phyloP scores from a whole-genome alignment of 225 moss, liverwort and hornwort genomes.

The Pleurozium schreberi region DNA sequence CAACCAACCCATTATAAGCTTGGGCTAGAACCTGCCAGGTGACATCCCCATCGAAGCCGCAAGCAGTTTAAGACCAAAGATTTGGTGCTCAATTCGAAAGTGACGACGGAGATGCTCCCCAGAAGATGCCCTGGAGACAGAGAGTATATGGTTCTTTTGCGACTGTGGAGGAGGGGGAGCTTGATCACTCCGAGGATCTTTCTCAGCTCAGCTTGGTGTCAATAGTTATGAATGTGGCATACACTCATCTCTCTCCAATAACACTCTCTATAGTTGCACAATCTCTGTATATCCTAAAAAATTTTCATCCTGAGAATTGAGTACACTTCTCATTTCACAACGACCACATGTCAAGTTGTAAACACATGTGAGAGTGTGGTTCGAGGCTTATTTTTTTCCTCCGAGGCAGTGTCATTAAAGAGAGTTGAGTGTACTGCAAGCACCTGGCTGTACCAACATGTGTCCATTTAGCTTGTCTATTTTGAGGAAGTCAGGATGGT shows the following conservation, averaged over 20 bases:
- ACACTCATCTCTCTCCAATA: not conserved
- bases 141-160: not conserved
- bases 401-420: not conserved
- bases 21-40: slow-evolving; percentile 9
- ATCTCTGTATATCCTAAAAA: no score
- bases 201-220: not conserved
- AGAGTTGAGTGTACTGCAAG: not conserved
- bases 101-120: not conserved
- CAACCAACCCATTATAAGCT: slow-evolving; percentile 11
- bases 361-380: not conserved
- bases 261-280: not conserved
- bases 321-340: not conserved
- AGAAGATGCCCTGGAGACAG: not conserved
- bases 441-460: not conserved
- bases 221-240: not conserved
- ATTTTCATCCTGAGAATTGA: not conserved
- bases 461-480: not conserved
- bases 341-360: not conserved
- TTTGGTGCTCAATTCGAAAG: not conserved
- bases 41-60: not conserved
- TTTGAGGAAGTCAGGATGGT: not conserved
- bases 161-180: not conserved
- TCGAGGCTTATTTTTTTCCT: not conserved
- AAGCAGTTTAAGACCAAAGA: not conserved
- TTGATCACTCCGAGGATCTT: not conserved